Conservation (phyloP, 305 asterid species). For the Fraxinus angustifolia region DNA sequence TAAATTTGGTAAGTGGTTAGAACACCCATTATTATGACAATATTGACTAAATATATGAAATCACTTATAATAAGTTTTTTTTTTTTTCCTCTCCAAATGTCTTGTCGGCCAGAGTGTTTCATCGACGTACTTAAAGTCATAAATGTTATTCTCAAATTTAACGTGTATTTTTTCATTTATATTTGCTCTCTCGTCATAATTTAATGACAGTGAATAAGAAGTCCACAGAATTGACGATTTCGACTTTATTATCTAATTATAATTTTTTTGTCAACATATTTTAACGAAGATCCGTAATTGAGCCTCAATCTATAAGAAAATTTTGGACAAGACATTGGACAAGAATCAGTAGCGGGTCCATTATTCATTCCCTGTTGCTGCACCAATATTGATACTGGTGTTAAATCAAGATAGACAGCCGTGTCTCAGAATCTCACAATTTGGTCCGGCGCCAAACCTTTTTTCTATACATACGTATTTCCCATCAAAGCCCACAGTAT, state of each 20-base stretch:
- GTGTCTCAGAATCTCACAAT: slow-evolving; percentile 18
- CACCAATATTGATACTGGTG: slow-evolving; percentile 22
- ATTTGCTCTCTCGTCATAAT: not conserved
- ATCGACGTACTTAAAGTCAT: not conserved
- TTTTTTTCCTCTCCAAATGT: not conserved
- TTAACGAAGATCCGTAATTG: not conserved
- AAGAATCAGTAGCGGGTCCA: not conserved
- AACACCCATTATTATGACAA: not conserved
- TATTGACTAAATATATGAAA: not conserved
- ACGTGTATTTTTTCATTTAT: not conserved
- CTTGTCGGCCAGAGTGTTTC: not conserved
- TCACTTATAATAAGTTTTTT: not conserved
- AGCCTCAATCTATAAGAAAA: not conserved
- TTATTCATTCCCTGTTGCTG: not conserved
- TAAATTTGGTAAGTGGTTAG: not conserved
- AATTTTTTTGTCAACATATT: too few relatives aligned
- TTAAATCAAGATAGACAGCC: slow-evolving; percentile 26
- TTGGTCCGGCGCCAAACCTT: slow-evolving; percentile 3
- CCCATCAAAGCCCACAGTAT: slow-evolving; percentile 21
- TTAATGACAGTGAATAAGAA: not conserved
- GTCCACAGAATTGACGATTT: not conserved
- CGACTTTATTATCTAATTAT: too few relatives aligned
- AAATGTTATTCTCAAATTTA: not conserved
- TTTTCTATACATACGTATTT: not conserved
- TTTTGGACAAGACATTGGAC: not conserved